Base-by-base conservation (phyloP, 371 early-diverging fungal genomes). In the Syncephalastrum sp. region DNA sequence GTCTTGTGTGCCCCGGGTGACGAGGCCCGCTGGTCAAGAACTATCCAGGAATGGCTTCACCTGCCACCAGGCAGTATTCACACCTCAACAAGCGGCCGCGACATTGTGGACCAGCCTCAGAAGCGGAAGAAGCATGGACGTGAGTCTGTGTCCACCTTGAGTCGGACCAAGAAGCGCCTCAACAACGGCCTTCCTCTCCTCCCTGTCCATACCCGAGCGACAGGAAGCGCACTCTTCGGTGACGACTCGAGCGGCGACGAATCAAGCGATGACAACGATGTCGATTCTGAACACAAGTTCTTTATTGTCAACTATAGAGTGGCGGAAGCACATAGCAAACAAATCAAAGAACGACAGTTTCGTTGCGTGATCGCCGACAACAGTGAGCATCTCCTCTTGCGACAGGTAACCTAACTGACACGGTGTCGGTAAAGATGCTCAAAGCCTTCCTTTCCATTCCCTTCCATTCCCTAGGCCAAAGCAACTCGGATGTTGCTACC, bases 1-100 rank as follows among this genome's bases (percentile, higher is more conserved):
- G 60, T 91, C n/a, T 65, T 87, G 12, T 85, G 88, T 25, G 86
- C 84, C 1, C 21, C 50, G 69, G 12, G 51, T 59, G 5, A 81
- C 74, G 17, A 88, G 85, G 86, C 42, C 51, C 12, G 63, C 59
- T 43, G 74, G 60, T 15, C 25, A 5, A 24, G 42, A 1, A 13
- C 77, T 29, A 67, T 85, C 8, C 55, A 61, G 33, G 64, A 66
- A 23, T 86, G 83, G 68, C 60, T 87, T 17, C 57, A 53, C 14
- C 21, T 77, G 14, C 19, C 47, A 17, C 67, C 68, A 1, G 47
- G 64, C 1, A 57, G 67, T 45, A 58, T 83, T 10, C 68, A 73
- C 50, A 56, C 78, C 12, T 38, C 72, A 5, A n/a, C 14, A 2
- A 33, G 38, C 8, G 38, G 38, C 10, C 38, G 38, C 38, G 38